phyloP scores from a whole-genome alignment of 306 rosid genomes.

The Acacia confusa region DNA sequence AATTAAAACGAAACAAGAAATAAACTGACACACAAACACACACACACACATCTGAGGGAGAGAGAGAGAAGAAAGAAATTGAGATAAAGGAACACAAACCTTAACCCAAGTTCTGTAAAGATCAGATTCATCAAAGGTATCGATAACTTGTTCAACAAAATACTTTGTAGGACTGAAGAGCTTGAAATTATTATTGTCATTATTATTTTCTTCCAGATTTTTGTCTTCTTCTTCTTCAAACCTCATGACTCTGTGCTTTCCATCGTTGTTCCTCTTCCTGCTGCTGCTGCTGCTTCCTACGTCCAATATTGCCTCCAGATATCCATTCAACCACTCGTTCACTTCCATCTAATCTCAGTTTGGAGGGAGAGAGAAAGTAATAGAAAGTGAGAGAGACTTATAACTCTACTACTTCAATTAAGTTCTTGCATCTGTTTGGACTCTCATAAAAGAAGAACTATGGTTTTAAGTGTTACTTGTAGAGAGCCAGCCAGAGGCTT shows the following conservation, averaged over 20 bases:
- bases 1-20: neutral
- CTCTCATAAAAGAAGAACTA: neutral
- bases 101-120: conserved; percentile 85
- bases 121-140: conserved; percentile 71
- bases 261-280: conserved; percentile 39
- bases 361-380: neutral
- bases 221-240: conserved; percentile 35
- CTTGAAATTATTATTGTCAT: conserved; percentile 35
- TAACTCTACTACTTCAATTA: neutral
- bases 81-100: conserved; percentile 29
- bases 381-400: neutral
- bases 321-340: conserved; percentile 79
- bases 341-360: conserved; percentile 40
- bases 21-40: neutral
- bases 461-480: neutral
- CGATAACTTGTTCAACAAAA: conserved; percentile 73
- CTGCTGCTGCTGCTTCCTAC: conserved; percentile 46
- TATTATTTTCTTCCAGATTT: conserved; percentile 13
- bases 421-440: neutral
- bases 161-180: conserved; percentile 67
- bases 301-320: conserved; percentile 79
- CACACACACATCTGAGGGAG: too few relatives aligned
- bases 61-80: neutral
- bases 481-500: too few relatives aligned
- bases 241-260: conserved; percentile 38